Evolutionary conservation across 345 rosid genomes (phyloP).

Genomic region (Schrenkiella parvula): DNA sequence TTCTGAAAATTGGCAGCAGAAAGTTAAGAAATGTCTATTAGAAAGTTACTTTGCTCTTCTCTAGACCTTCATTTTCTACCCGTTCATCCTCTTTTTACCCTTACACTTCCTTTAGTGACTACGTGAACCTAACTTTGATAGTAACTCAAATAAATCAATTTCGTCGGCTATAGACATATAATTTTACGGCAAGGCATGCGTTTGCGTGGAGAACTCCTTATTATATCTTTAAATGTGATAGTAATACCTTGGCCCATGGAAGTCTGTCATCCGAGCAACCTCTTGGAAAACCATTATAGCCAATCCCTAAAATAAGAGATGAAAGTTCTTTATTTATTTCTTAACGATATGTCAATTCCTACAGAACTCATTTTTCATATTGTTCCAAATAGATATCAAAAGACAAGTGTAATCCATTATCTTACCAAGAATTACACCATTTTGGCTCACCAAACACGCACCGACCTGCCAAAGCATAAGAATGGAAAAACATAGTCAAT

Average conservation of each 20-base stretch:
- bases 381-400: neutral
- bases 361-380: neutral
- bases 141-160: neutral
- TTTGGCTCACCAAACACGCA: conserved; percentile 88
- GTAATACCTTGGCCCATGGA: conserved; percentile 94
- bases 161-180: neutral
- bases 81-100: neutral
- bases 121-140: neutral
- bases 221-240: neutral
- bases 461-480: conserved; percentile 54
- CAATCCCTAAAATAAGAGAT: conserved; percentile 56
- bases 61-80: neutral
- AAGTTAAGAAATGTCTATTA: neutral
- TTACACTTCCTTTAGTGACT: neutral
- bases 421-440: conserved; percentile 88
- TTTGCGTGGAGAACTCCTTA: neutral
- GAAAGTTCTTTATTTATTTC: neutral
- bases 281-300: conserved; percentile 98
- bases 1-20: conserved; percentile 43
- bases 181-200: neutral
- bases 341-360: neutral
- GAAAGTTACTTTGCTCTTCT: conserved; percentile 5
- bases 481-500: conserved; percentile 4
- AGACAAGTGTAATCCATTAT: neutral
- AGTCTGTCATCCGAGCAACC: conserved; percentile 97